Conservation (phyloP, 2,329 filamentous ascomycete genomes). For the Aspergillus intermedius region DNA sequence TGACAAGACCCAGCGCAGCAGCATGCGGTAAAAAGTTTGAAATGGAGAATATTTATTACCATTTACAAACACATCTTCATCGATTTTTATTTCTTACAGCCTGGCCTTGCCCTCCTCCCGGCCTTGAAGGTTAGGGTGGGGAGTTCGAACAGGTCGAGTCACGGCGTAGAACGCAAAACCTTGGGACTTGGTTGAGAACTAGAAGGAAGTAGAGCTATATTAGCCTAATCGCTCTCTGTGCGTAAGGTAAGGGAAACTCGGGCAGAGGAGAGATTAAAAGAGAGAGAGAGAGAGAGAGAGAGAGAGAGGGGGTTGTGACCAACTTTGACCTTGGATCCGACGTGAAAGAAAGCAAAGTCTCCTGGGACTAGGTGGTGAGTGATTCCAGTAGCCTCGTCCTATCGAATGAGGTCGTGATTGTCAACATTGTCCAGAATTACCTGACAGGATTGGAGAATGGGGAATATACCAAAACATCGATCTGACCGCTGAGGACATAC, state of each 20-base stretch:
- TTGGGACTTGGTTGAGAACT: slow-evolving; percentile 17
- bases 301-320: not conserved
- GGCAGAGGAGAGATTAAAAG: not conserved
- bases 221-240: not conserved
- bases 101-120: slow-evolving; percentile 13
- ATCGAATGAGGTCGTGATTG: not conserved
- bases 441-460: not conserved
- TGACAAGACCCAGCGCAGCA: not conserved
- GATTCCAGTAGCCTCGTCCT: slow-evolving; percentile 8
- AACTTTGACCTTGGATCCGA: slow-evolving; percentile 16
- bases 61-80: not conserved
- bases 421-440: not conserved
- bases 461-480: slow-evolving; percentile 16
- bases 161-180: slow-evolving; percentile 17
- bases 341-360: slow-evolving; percentile 9
- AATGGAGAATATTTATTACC: not conserved
- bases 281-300: not conserved
- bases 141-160: slow-evolving; percentile 12
- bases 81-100: not conserved
- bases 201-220: slow-evolving; percentile 2
- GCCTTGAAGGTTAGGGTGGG: slow-evolving; percentile 14
- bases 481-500: slow-evolving; percentile 19
- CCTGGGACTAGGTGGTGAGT: slow-evolving; percentile 9
- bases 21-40: not conserved
- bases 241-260: not conserved